Evolutionary conservation across 441 rosid species (phyloP), one percentile per base, ranked within the genome.

Genomic region (Kokia cookei): DNA sequence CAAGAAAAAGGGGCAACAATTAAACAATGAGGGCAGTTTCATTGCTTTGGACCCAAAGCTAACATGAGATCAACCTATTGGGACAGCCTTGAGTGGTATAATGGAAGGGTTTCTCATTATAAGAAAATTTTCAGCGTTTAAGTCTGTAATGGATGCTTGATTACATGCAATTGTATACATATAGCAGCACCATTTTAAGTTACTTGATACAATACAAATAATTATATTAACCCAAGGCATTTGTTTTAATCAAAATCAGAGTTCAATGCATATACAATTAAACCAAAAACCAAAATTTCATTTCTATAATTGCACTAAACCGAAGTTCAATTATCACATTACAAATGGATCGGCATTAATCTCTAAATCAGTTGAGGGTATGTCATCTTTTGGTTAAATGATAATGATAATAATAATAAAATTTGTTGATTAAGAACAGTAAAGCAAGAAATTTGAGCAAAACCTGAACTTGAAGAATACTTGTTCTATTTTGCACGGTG

Each of bases 401-500:
- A 29, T 14, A 5, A 7, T 60, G 12, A 35, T 50, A 14, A 15
- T 5, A 45, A 45, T 1, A 15, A 29, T 8, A 60, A 29, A 2
- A 60, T 4, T 24, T 59, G n/a, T 27, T 3, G 35, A 60, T 29
- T 15, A 29, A 29, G 15, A 61, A 12, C 2, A 27, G 2, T 59
- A 59, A 59, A 64, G 50, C 68, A 17, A 40, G 50, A 17, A 65
- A 48, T 37, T 47, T 14, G 24, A 14, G 24, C 40, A 14, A 13
- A 47, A 66, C 71, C 71, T 66, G 71, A 47, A 66, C 14, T 47
- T 47, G 57, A 14, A 66, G 57, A 66, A 66, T 4, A 47, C 42
- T 66, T 15, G 10, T 66, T 66, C 71, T 7, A 47, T 13, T n/a
- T 66, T 66, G 22, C 54, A 45, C 55, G 6, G 11, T 24, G 53